Conservation (phyloP, 345 rosid species). For the Brassica cretica region DNA sequence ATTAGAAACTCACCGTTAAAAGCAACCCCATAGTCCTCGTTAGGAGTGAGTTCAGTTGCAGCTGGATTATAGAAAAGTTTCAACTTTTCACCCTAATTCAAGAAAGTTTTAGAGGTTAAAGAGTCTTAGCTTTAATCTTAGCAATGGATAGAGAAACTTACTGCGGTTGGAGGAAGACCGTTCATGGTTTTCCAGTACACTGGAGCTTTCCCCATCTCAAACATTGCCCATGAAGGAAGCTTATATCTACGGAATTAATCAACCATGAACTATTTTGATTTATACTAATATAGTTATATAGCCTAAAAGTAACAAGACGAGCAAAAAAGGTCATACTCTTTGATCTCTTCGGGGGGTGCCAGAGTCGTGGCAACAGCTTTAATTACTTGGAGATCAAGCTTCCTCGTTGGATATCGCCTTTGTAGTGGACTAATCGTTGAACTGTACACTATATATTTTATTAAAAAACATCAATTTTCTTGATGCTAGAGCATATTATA, state of each 20-base stretch:
- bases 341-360: slow-evolving; percentile 45
- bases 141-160: slow-evolving; percentile 34
- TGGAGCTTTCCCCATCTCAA: slow-evolving; percentile 82
- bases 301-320: background rate
- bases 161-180: slow-evolving; percentile 90
- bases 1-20: slow-evolving; percentile 64
- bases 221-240: slow-evolving; percentile 89
- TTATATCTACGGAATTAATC: slow-evolving; percentile 42
- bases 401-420: slow-evolving; percentile 34
- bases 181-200: slow-evolving; percentile 95
- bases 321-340: slow-evolving; percentile 22
- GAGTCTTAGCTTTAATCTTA: background rate
- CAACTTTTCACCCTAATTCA: slow-evolving; percentile 67
- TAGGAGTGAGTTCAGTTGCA: slow-evolving; percentile 56
- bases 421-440: slow-evolving; percentile 26
- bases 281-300: background rate
- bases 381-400: slow-evolving; percentile 43
- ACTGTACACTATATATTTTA: slow-evolving; percentile 22
- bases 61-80: slow-evolving; percentile 85
- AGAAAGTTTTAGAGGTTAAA: background rate
- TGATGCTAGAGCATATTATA: background rate
- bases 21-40: slow-evolving; percentile 75
- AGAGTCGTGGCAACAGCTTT: slow-evolving; percentile 58
- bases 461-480: background rate
- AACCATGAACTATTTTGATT: background rate